A percentile compares a stretch with the other conserved stretches of the same genome.
These are phyloP conservation scores for Sporothrix euskadiensis DNA, from an alignment of 2,329 filamentous ascomycete genomes.

Conservation along the genomic window DNA sequence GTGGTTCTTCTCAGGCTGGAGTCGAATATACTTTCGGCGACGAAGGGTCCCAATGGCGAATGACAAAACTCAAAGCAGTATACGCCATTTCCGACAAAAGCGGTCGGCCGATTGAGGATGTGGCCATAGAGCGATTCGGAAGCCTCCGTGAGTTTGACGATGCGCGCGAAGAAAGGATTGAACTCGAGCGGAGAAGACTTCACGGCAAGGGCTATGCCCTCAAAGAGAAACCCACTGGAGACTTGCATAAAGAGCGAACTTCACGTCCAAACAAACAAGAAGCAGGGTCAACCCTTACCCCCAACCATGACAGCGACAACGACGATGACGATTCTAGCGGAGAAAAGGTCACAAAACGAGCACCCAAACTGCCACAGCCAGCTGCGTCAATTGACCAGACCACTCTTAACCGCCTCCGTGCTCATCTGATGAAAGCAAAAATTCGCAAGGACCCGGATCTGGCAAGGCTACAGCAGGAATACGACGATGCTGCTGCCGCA, in stretches of 20 bases:
- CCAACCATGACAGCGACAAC: neutral
- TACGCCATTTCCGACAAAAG: slow-evolving; percentile 77
- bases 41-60: slow-evolving; percentile 86
- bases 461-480: slow-evolving; percentile 76
- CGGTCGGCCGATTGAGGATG: slow-evolving; percentile 71
- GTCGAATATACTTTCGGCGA: slow-evolving; percentile 85
- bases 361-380: neutral
- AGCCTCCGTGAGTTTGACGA: slow-evolving; percentile 84
- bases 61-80: slow-evolving; percentile 88
- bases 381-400: slow-evolving; percentile 69
- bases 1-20: slow-evolving; percentile 58
- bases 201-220: slow-evolving; percentile 85
- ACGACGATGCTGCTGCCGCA: slow-evolving; percentile 70
- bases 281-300: neutral
- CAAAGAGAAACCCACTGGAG: slow-evolving; percentile 83
- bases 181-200: slow-evolving; percentile 76
- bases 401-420: slow-evolving; percentile 82
- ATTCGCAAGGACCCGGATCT: slow-evolving; percentile 75
- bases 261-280: neutral
- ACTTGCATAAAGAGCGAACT: slow-evolving; percentile 73
- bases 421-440: slow-evolving; percentile 95
- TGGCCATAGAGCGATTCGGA: slow-evolving; percentile 81
- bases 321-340: slow-evolving; percentile 33
- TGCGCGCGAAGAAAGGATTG: slow-evolving; percentile 87
- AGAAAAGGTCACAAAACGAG: slow-evolving; percentile 36